Percentiles rank a stretch among this genome's conserved stretches.
These are phyloP conservation scores for Gloeophyllum trabeum DNA, from an alignment of 768 basidiomycete species.

Conservation along the genomic window DNA sequence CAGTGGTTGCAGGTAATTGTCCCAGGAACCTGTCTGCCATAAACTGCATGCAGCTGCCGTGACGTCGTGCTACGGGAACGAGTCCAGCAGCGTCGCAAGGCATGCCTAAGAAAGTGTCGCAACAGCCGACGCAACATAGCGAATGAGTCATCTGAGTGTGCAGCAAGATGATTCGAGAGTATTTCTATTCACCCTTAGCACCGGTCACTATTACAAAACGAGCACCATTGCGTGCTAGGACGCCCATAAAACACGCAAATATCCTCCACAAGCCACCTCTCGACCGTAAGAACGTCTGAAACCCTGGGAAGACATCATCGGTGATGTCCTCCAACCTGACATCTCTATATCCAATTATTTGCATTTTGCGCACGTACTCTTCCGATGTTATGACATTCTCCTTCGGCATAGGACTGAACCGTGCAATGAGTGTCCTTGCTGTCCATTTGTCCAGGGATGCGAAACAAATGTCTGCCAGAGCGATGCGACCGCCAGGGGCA, in stretches of 20 bases:
- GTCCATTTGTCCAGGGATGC: constrained; percentile 5
- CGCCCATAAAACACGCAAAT: constrained; percentile 27
- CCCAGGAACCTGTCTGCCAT: too few species aligned
- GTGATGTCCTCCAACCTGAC: constrained; percentile 47
- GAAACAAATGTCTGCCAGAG: constrained; percentile 55
- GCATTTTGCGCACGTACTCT: constrained; percentile 33
- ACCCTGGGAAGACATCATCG: constrained; percentile 44
- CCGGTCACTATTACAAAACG: constrained; percentile 36
- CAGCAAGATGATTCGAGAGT: not conserved
- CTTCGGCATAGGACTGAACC: constrained; percentile 25
- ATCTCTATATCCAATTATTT: constrained; percentile 38
- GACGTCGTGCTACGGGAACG: too few species aligned
- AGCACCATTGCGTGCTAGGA: constrained; percentile 26
- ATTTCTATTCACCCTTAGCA: not conserved
- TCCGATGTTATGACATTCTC: constrained; percentile 35
- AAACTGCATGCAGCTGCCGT: too few species aligned
- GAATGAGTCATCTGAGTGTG: not conserved
- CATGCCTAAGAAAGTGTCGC: too few species aligned
- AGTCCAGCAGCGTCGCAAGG: too few species aligned
- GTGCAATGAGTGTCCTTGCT: constrained; percentile 15
- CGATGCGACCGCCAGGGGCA: constrained; percentile 36
- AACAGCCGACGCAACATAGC: not conserved
- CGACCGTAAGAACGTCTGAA: constrained; percentile 34
- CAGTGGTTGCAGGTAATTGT: too few species aligned
- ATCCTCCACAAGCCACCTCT: constrained; percentile 31